A percentile compares a stretch with the other conserved stretches of the same genome.
phyloP scores from a whole-genome alignment of 2,329 filamentous ascomycete genomes.

The Epichloe gansuensis region DNA sequence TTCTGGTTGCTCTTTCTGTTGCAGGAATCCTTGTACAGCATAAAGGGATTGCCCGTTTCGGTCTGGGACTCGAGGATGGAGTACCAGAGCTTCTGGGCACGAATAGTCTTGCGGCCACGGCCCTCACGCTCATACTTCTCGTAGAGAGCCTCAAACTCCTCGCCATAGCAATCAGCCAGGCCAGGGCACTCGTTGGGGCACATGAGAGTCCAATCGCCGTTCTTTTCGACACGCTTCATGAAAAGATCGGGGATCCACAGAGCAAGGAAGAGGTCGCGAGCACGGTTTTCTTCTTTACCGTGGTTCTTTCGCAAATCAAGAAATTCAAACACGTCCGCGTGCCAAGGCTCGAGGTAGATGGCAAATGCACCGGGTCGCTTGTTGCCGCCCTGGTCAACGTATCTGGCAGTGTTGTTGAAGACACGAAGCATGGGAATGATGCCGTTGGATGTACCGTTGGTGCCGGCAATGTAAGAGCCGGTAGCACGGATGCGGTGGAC shows the following conservation, averaged over 20 bases:
- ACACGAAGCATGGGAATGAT: slow-evolving; percentile 96
- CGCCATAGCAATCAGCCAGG: slow-evolving; percentile 90
- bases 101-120: slow-evolving; percentile 78
- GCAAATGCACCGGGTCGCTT: slow-evolving; percentile 97
- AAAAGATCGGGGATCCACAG: slow-evolving; percentile 98
- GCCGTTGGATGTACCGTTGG: slow-evolving; percentile 95
- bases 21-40: slow-evolving; percentile 98
- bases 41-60: slow-evolving; percentile 97
- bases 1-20: slow-evolving; percentile 99
- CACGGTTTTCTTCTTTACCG: slow-evolving; percentile 94
- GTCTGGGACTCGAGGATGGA: slow-evolving; percentile 96
- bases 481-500: slow-evolving; percentile 94
- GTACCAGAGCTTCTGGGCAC: slow-evolving; percentile 99
- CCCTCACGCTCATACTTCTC: slow-evolving; percentile 84
- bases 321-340: slow-evolving; percentile 94
- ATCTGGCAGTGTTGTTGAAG: slow-evolving; percentile 98
- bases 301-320: slow-evolving; percentile 98
- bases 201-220: slow-evolving; percentile 94
- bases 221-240: slow-evolving; percentile 99
- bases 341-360: slow-evolving; percentile 98
- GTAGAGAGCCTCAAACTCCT: slow-evolving; percentile 93
- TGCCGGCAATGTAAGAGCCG: slow-evolving; percentile 94
- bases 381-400: slow-evolving; percentile 98
- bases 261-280: slow-evolving; percentile 93
- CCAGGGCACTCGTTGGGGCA: slow-evolving; percentile 95